A percentile compares a stretch with the other conserved stretches of the same genome.
These are phyloP conservation scores for Pythium utonaiense DNA, from an alignment of 352 stramenopile genomes.

Conservation along the genomic window DNA sequence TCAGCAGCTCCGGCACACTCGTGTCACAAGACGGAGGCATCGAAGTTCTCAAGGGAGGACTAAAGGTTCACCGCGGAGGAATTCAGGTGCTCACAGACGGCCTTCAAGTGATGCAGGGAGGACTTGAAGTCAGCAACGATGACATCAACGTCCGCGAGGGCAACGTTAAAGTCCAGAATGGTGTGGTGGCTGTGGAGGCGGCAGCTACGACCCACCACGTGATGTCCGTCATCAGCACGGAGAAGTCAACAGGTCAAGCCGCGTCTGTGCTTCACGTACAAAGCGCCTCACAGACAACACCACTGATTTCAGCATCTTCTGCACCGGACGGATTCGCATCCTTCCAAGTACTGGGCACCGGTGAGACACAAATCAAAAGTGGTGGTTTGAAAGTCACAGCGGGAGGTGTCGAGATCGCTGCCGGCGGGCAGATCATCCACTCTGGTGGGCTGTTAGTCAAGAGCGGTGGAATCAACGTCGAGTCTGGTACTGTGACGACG, in stretches of 20 bases:
- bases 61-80: conserved; percentile 54
- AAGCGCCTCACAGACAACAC: conserved; percentile 1
- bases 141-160: conserved; percentile 44
- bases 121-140: conserved; percentile 10
- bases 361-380: conserved; percentile 45
- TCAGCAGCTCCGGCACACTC: conserved; percentile 46
- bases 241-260: not conserved
- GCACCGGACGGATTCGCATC: conserved; percentile 23
- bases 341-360: conserved; percentile 57
- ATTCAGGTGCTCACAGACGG: conserved; percentile 59
- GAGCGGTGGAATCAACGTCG: conserved; percentile 51
- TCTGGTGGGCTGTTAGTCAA: conserved; percentile 55
- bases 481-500: conserved; percentile 46
- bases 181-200: conserved; percentile 30
- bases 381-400: conserved; percentile 48
- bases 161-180: conserved; percentile 36
- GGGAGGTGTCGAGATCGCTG: conserved; percentile 49
- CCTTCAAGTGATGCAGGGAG: conserved; percentile 32
- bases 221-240: not conserved
- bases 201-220: not conserved
- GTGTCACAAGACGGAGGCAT: conserved; percentile 55
- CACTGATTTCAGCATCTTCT: conserved; percentile 17
- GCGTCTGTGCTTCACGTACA: conserved; percentile 26
- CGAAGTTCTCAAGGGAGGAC: conserved; percentile 50
- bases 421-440: conserved; percentile 55